A percentile compares a stretch with the other conserved stretches of the same genome.
Evolutionary conservation across 345 rosid genomes (phyloP).

Genomic region (Lepidium didymum): DNA sequence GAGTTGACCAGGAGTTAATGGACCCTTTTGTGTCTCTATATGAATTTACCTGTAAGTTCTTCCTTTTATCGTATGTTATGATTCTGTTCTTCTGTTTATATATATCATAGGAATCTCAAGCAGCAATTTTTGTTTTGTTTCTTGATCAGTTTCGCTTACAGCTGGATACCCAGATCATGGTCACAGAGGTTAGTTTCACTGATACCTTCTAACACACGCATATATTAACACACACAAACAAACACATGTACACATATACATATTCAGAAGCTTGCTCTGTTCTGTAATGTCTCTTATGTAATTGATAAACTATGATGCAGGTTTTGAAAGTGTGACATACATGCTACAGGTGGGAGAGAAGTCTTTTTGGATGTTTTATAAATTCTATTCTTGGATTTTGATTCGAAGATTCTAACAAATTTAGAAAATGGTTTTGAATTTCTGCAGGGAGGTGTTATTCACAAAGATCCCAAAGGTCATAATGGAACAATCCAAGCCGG

Average conservation of each 20-base stretch:
- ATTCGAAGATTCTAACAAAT: not conserved
- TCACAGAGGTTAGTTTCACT: slow-evolving; percentile 54
- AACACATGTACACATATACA: no score
- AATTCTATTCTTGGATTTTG: not conserved
- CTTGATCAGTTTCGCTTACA: slow-evolving; percentile 60
- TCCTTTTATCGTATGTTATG: not conserved
- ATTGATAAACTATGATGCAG: slow-evolving; percentile 32
- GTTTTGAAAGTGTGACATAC: slow-evolving; percentile 95
- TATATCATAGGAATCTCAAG: not conserved
- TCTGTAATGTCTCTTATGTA: not conserved
- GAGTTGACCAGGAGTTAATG: slow-evolving; percentile 57
- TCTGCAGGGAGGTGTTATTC: slow-evolving; percentile 71
- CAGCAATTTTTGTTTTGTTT: slow-evolving; percentile 4
- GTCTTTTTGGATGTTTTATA: not conserved
- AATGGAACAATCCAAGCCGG: slow-evolving; percentile 68
- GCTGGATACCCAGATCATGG: slow-evolving; percentile 98
- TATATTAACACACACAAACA: not conserved
- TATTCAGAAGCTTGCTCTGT: not conserved
- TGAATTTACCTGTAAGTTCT: slow-evolving; percentile 60
- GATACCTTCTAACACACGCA: not conserved
- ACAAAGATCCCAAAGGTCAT: slow-evolving; percentile 74
- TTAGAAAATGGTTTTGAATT: not conserved
- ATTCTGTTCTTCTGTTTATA: no score
- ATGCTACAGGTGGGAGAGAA: slow-evolving; percentile 52
- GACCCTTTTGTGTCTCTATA: slow-evolving; percentile 90